Base-by-base conservation (phyloP, 2,329 filamentous ascomycete genomes). In the Tricladium varicosporioides region DNA sequence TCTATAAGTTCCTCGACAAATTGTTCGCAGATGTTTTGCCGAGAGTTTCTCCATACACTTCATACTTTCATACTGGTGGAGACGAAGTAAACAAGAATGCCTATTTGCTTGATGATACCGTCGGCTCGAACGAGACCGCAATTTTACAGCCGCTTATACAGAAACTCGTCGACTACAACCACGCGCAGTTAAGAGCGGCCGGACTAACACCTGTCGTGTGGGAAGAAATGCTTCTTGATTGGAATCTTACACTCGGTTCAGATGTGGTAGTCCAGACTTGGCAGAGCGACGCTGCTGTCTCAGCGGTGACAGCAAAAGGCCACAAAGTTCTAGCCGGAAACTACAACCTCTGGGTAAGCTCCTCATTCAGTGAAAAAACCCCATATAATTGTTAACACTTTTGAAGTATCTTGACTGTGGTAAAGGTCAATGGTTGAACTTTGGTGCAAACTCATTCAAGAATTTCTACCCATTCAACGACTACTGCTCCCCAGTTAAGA, bases 61-160 rank as follows among this genome's bases (percentile, higher is more conserved):
- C 83, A 5, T 84, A 93, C 74, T 95, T 93, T 77, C 91, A 96
- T 74, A 89, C 89, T 1, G 92, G 92, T 46, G 92, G 92, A 54
- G 92, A 96, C 67, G 92, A 96, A 75, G 84, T 95, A 60, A 93
- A 94, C 72, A 79, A 78, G 60, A 87, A 92, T 66, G 83, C 86
- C 52, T 92, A 91, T 68, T 77, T 77, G 43, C 80, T 93, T 10
- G 91, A 96, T 69, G 82, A 86, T 4, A 88, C 83, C 1, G 84
- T 96, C 40, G 72, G 78, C 5, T 88, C 86, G 32, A 91, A 88
- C 69, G 76, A 85, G 53, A 75, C 79, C 0, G 72, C 76, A 1
- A 80, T 93, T 13, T 76, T 96, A 40, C 80, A 83, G 67, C 89
- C 91, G 1, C 78, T 94, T 18, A 80, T 96, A 70, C 90, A 96